phyloP scores from a whole-genome alignment of 225 moss, liverwort and hornwort genomes.

The Climacium dendroides region DNA sequence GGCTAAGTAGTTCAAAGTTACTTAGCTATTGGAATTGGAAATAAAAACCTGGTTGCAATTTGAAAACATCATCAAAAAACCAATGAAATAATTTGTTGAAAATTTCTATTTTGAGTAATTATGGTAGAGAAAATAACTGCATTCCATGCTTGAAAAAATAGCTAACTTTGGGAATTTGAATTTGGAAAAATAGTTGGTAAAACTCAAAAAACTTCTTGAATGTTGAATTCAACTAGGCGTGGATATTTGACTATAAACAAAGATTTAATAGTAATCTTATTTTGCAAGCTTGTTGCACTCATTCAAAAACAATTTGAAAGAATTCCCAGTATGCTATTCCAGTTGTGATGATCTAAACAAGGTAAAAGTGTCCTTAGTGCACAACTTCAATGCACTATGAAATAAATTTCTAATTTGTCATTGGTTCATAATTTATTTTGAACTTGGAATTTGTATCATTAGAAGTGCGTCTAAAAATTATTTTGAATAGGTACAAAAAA shows the following conservation, averaged over 20 bases:
- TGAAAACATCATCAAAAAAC: too few species aligned
- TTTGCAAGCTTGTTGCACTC: neutral
- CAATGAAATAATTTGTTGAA: too few species aligned
- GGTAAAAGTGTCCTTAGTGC: neutral
- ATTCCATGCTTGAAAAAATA: too few species aligned
- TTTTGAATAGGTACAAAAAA: neutral
- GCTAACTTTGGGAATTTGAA: too few species aligned
- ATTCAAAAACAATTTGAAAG: neutral
- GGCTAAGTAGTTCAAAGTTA: too few species aligned
- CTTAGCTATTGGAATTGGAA: too few species aligned
- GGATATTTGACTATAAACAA: too few species aligned
- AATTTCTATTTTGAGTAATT: too few species aligned
- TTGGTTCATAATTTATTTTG: neutral
- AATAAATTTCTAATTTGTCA: neutral
- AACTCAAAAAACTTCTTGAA: too few species aligned
- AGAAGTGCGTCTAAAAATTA: accelerated
- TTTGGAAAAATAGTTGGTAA: too few species aligned
- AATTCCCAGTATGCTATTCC: neutral
- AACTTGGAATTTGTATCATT: neutral
- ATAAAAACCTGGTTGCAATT: too few species aligned
- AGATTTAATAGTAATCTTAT: neutral
- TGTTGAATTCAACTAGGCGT: neutral
- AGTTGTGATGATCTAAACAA: accelerated
- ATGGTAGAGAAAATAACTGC: too few species aligned
- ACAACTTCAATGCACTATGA: neutral